These are phyloP conservation scores for Coprinopsis marcescibilis DNA, from an alignment of 768 basidiomycete species.

Conservation along the genomic window DNA sequence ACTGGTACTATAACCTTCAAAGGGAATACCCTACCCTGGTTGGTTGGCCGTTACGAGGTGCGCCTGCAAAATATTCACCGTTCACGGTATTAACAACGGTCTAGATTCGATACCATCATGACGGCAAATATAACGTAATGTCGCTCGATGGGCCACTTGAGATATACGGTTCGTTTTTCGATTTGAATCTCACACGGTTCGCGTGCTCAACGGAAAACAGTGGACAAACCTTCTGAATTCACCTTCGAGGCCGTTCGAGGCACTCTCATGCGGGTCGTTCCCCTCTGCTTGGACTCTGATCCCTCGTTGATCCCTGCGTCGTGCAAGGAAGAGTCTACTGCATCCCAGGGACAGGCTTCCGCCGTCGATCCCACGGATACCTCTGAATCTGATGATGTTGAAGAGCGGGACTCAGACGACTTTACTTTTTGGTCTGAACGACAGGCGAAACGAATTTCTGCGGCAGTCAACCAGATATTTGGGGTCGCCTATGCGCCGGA, in stretches of 20 bases:
- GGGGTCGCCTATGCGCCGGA: conserved; percentile 85
- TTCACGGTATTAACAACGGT: background rate
- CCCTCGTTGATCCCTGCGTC: conserved; percentile 73
- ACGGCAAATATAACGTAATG: conserved; percentile 97
- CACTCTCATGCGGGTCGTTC: conserved; percentile 70
- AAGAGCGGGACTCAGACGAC: conserved; percentile 76
- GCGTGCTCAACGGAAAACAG: conserved; percentile 30
- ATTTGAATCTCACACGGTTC: background rate
- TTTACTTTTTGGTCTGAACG: conserved; percentile 89
- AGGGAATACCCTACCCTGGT: conserved; percentile 81
- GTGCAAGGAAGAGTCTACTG: conserved; percentile 37
- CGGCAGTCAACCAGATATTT: conserved; percentile 75
- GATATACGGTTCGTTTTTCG: conserved; percentile 59
- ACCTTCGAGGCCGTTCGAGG: conserved; percentile 62
- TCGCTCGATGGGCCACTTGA: conserved; percentile 79
- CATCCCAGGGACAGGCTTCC: conserved; percentile 4
- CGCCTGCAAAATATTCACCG: conserved; percentile 12
- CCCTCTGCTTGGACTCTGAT: conserved; percentile 83
- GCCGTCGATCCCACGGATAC: conserved; percentile 13
- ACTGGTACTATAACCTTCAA: conserved; percentile 70
- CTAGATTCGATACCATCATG: conserved; percentile 88
- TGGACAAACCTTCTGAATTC: conserved; percentile 59
- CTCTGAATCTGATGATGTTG: conserved; percentile 24
- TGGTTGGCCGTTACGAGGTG: conserved; percentile 82
- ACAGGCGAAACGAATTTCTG: conserved; percentile 87